A percentile compares a stretch with the other conserved stretches of the same genome.
These are phyloP conservation scores for Ceratobasidium sp. DNA, from an alignment of 1,284 basidiomycete species.

Conservation along the genomic window DNA sequence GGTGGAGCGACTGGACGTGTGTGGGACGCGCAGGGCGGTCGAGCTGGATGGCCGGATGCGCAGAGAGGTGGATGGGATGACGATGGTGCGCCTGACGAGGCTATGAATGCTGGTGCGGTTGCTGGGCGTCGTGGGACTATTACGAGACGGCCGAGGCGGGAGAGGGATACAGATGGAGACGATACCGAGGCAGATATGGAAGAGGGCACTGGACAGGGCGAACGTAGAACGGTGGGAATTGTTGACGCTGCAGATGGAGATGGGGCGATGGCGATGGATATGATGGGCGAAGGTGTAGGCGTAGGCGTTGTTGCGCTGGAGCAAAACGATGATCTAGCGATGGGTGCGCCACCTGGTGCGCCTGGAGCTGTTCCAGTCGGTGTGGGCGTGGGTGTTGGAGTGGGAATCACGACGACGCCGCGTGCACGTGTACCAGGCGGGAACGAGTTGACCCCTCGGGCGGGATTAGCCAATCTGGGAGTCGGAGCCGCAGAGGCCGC, in stretches of 20 bases:
- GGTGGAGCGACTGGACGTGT: background rate
- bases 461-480: slow-evolving; percentile 45
- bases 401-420: slow-evolving; percentile 21
- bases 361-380: slow-evolving; percentile 67
- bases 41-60: background rate
- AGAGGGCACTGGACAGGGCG: slow-evolving; percentile 51
- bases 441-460: slow-evolving; percentile 58
- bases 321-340: slow-evolving; percentile 80
- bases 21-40: background rate
- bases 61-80: slow-evolving; percentile 15
- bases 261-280: slow-evolving; percentile 47
- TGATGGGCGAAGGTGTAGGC: slow-evolving; percentile 45
- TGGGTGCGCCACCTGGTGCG: slow-evolving; percentile 85
- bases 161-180: slow-evolving; percentile 53
- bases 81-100: slow-evolving; percentile 52
- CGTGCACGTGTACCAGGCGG: slow-evolving; percentile 50
- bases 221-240: slow-evolving; percentile 55
- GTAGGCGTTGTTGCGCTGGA: slow-evolving; percentile 60
- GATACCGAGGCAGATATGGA: slow-evolving; percentile 61
- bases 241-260: slow-evolving; percentile 70
- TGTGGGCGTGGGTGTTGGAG: slow-evolving; percentile 13
- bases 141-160: slow-evolving; percentile 37
- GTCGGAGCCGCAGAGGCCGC: background rate
- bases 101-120: background rate
- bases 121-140: slow-evolving; percentile 28